A percentile compares a stretch with the other conserved stretches of the same genome.
Evolutionary conservation across 306 rosid species (phyloP).

Genomic region (Dicorynia guianensis): DNA sequence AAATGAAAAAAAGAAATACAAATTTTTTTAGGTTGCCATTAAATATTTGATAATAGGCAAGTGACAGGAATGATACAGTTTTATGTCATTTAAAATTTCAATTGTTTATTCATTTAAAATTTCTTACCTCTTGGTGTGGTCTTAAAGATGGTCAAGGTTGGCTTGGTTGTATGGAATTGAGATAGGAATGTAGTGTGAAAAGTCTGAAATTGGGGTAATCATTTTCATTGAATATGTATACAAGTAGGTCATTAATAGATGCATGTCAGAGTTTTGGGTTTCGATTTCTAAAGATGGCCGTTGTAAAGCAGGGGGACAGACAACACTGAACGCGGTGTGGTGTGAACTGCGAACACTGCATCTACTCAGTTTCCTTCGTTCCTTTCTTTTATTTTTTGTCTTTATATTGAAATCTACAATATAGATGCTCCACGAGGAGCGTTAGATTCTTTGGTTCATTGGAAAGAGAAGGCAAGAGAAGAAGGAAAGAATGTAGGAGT

Average conservation of each 20-base stretch:
- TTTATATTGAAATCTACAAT: background rate
- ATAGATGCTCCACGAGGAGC: background rate
- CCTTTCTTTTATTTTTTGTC: background rate
- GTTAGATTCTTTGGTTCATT: background rate
- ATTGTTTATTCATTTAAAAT: constrained; percentile 6
- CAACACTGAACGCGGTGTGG: background rate
- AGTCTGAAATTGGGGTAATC: constrained; percentile 1
- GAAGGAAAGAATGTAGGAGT: too few species aligned
- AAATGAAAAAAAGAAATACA: too few species aligned
- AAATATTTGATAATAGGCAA: too few species aligned
- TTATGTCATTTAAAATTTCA: too few species aligned
- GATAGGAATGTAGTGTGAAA: constrained; percentile 34
- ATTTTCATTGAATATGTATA: constrained; percentile 8
- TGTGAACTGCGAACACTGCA: background rate
- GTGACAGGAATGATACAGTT: too few species aligned
- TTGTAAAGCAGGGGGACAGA: constrained; percentile 38
- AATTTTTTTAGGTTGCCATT: too few species aligned
- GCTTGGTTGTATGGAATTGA: constrained; percentile 7
- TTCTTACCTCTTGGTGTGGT: constrained; percentile 2
- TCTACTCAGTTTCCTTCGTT: background rate
- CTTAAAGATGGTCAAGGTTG: constrained; percentile 20
- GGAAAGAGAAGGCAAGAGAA: too few species aligned
- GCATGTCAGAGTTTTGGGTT: constrained; percentile 6
- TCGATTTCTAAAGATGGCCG: constrained; percentile 21
- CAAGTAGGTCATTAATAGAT: constrained; percentile 18